These are phyloP conservation scores for Suillus sp. DNA, from an alignment of 768 basidiomycete genomes.

Conservation along the genomic window DNA sequence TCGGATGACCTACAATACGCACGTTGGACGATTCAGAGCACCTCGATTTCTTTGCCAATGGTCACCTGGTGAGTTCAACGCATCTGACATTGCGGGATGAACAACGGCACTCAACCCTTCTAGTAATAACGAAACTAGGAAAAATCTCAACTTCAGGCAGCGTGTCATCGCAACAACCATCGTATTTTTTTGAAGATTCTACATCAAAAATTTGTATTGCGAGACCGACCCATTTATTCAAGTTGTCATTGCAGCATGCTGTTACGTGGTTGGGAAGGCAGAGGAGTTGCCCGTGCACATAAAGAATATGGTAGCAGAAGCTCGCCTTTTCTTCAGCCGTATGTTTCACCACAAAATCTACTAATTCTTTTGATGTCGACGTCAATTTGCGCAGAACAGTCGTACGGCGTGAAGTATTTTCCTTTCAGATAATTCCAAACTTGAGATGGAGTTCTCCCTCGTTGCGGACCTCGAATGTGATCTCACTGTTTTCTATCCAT, in stretches of 20 bases:
- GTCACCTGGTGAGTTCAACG: slow-evolving; percentile 48
- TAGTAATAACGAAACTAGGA: slow-evolving; percentile 86
- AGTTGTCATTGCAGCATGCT: slow-evolving; percentile 90
- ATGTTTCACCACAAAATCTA: slow-evolving; percentile 28
- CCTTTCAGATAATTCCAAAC: slow-evolving; percentile 84
- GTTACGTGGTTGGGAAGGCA: slow-evolving; percentile 95
- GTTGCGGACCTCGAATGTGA: slow-evolving; percentile 97
- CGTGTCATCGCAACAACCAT: slow-evolving; percentile 92
- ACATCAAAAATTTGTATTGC: slow-evolving; percentile 92
- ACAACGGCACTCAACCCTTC: not conserved
- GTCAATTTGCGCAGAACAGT: slow-evolving; percentile 46
- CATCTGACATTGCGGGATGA: no score
- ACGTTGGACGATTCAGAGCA: slow-evolving; percentile 75
- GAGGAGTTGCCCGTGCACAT: slow-evolving; percentile 96
- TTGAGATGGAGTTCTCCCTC: slow-evolving; percentile 99
- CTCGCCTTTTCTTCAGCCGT: slow-evolving; percentile 76
- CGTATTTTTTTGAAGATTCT: slow-evolving; percentile 96
- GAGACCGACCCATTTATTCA: slow-evolving; percentile 96
- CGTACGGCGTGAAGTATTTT: slow-evolving; percentile 77
- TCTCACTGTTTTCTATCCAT: slow-evolving; percentile 91
- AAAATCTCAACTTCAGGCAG: slow-evolving; percentile 81
- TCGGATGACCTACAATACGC: slow-evolving; percentile 76
- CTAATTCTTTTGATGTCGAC: not conserved
- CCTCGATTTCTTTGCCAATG: slow-evolving; percentile 84
- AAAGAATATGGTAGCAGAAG: slow-evolving; percentile 87